Evolutionary conservation across 345 rosid genomes (phyloP), one percentile per base, ranked within the genome.

Genomic region (Bruguiera parviflora): DNA sequence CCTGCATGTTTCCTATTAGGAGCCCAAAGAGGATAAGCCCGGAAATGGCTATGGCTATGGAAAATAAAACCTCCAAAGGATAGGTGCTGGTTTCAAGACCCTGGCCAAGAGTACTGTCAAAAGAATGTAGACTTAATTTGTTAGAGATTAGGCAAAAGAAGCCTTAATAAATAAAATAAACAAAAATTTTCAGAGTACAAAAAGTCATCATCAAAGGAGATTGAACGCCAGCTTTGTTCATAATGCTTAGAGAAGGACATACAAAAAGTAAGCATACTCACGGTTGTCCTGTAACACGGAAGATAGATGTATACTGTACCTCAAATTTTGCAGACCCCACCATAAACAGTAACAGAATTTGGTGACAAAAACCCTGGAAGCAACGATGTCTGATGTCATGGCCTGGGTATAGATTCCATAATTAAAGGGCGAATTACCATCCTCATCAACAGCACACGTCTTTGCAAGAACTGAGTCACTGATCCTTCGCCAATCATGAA

Each of bases 301-400:
- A 21, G 31, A 7, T 21, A 56, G 22, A 21, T 24, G 31, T 20
- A 15, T 56, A 59, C 18, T 20, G 52, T 72, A 92, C 97, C 97
- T 92, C 79, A 90, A 75, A 74, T 92, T 92, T 75, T 92, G 96
- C 56, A 92, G 80, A 32, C 98, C 98, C 96, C 96, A 92, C 98
- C 98, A 90, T 10, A 90, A 86, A 69, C 96, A 92, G 78, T 86
- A 90, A 62, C 81, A 84, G 76, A 90, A 90, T 73, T 87, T 90
- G 21, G 88, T 67, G 81, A 81, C 59, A 57, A 92, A 86, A 9
- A 61, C 35, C 32, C 81, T 72, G 13, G 94, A 84, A 1, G 81
- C 51, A 61, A 84, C 80, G 75, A 87, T 90, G 53, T 80, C 84
- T 15, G 90, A 86, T 21, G 81, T 25, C 69, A 92, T 77, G 49